Evolutionary conservation across 2,329 filamentous ascomycete species (phyloP), one percentile per base, ranked within the genome.

Genomic region (Aspergillus phoenicis): DNA sequence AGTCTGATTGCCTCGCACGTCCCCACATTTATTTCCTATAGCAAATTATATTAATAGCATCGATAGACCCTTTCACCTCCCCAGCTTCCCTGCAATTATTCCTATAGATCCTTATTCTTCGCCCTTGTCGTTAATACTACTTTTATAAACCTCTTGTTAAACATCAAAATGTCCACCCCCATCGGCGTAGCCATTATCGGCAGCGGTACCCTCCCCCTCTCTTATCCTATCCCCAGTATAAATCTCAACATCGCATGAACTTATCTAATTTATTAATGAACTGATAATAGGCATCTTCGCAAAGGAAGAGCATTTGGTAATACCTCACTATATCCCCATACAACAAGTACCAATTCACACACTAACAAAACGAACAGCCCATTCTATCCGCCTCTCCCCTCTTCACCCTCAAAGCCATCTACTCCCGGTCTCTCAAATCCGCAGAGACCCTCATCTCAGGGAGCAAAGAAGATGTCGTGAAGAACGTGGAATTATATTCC

Each of bases 381-480:
- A 84, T 84, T 2, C 77, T 87, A 28, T 74, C 80, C 66, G 78
- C 78, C 17, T 76, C 79, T 22, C 64, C 75, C 26, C 68, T 69
- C 36, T 73, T 87, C 8, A 67, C 71, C 3, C 74, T 87, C 36
- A 85, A 83, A 69, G 85, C 85, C 17, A 78, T 87, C 62, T 87
- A 85, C 73, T 87, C 84, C n/a, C 82, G 84, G 49, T 83, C 83
- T 6, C 72, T 83, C 8, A 78, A 80, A 41, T 86, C 84, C 4
- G 84, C 84, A n/a, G 69, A 82, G 60, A 69, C 67, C 3, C 75
- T 83, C 10, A 69, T 73, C 10, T 68, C 75, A 1, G 15, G 17
- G 8, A 36, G 11, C 33, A 36, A 28, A 10, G 26, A 8, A 17
- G 41, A 45, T 0, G 64, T 60, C 10, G 64, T 67, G 2, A 64